Conservation (phyloP, 2,329 filamentous ascomycete species). For the Amauroascus verrucosus region DNA sequence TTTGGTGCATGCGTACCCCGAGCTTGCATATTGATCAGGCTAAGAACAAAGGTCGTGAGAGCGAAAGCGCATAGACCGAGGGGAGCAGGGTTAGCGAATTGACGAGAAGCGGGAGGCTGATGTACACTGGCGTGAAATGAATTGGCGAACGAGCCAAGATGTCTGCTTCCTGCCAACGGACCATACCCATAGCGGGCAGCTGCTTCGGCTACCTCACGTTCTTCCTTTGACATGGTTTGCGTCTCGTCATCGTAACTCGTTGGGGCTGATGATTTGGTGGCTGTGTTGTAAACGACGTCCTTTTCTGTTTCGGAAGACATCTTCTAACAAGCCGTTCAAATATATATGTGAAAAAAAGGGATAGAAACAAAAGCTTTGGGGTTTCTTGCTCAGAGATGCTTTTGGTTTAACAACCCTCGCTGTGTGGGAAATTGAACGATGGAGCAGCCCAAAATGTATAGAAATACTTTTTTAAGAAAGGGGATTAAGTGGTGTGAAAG, state of each 20-base stretch:
- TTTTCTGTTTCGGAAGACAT: conserved; percentile 2
- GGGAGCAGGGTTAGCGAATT: conserved; percentile 70
- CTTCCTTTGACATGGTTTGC: conserved; percentile 34
- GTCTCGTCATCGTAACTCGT: conserved; percentile 4
- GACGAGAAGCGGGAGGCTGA: conserved; percentile 43
- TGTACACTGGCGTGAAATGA: conserved; percentile 62
- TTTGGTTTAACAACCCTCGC: not conserved
- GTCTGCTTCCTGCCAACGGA: conserved; percentile 41
- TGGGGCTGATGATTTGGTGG: conserved; percentile 7
- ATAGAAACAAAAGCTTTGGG: not conserved
- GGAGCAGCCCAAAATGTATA: conserved; percentile 1
- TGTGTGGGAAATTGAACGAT: not conserved
- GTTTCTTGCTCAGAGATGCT: not conserved
- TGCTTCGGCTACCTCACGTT: conserved; percentile 35
- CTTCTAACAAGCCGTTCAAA: not conserved
- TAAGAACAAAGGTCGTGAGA: conserved; percentile 71
- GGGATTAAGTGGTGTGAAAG: not conserved
- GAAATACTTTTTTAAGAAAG: conserved; percentile 6
- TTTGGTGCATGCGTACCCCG: conserved; percentile 51
- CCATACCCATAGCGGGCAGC: conserved; percentile 42
- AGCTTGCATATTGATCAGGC: conserved; percentile 59
- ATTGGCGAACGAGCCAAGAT: conserved; percentile 57
- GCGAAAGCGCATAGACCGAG: conserved; percentile 70
- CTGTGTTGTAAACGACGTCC: not conserved
- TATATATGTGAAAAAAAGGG: not conserved